Percentiles rank a stretch among this genome's conserved stretches.
Evolutionary conservation across 1,139 yeast genomes (phyloP).

Genomic region (Sugiyamaella japonica): DNA sequence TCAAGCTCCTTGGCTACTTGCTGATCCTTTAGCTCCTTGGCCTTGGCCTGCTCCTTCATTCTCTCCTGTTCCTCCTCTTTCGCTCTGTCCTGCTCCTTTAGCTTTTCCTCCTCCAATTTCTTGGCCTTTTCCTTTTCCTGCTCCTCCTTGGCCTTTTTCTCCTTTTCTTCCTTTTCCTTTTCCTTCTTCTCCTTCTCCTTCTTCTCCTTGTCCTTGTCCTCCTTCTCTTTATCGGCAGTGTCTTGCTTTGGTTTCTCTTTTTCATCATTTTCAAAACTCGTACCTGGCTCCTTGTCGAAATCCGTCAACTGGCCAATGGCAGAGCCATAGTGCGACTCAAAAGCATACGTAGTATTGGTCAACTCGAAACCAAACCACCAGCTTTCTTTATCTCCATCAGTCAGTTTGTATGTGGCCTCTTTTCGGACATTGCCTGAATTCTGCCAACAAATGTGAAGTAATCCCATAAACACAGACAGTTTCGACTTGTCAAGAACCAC

Average conservation of each 20-base stretch:
- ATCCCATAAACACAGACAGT: conserved; percentile 7
- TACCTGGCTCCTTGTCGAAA: not conserved
- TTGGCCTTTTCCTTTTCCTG: not conserved
- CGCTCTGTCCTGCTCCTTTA: not conserved
- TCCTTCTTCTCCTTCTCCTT: not conserved
- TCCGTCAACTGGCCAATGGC: not conserved
- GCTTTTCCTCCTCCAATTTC: not conserved
- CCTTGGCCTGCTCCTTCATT: not conserved
- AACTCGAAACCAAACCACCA: conserved; percentile 19
- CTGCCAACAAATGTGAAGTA: conserved; percentile 14
- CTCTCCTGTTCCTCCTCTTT: not conserved
- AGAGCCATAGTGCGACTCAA: conserved; percentile 10
- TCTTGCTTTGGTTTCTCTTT: too few species aligned
- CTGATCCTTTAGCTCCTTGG: not conserved
- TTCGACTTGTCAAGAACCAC: conserved; percentile 12
- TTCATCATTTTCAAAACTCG: too few species aligned
- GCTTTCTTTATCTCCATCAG: conserved; percentile 18
- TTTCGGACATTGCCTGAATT: conserved; percentile 15
- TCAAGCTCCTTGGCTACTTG: not conserved
- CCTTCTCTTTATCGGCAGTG: not conserved
- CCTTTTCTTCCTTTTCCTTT: not conserved
- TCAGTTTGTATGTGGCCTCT: conserved; percentile 14
- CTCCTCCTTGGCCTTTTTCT: not conserved
- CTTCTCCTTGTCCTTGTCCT: not conserved
- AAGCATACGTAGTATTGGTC: conserved; percentile 6